Percentiles rank a stretch among this genome's conserved stretches.
Evolutionary conservation across 768 basidiomycete species (phyloP).

Genomic region (Agaricus subrufescens): DNA sequence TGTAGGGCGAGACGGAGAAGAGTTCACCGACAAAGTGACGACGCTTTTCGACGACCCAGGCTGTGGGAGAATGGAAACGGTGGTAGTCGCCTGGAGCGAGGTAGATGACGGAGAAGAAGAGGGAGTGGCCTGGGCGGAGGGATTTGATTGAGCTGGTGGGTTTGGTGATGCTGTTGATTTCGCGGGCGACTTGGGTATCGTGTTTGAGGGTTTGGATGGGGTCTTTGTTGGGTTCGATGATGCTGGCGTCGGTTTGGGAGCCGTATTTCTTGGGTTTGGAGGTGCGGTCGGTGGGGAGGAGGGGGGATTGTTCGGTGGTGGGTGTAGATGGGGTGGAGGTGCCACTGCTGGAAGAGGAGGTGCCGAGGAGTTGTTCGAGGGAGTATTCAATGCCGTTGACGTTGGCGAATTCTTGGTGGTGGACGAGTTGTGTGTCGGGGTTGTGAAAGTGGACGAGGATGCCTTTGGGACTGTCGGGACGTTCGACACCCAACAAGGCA

Average conservation of each 20-base stretch:
- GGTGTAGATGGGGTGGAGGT: slow-evolving; percentile 6
- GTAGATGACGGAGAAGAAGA: slow-evolving; percentile 95
- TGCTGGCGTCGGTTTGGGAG: slow-evolving; percentile 70
- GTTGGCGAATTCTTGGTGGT: slow-evolving; percentile 89
- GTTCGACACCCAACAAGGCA: slow-evolving; percentile 80
- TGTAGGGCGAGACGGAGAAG: slow-evolving; percentile 94
- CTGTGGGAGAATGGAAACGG: slow-evolving; percentile 91
- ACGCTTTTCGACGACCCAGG: slow-evolving; percentile 96
- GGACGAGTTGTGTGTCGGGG: slow-evolving; percentile 57
- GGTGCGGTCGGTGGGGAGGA: slow-evolving; percentile 23
- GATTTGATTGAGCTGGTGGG: slow-evolving; percentile 36
- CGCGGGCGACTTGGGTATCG: slow-evolving; percentile 65
- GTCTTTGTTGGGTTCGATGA: slow-evolving; percentile 49
- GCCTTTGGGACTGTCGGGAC: slow-evolving; percentile 40
- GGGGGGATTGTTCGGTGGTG: background rate
- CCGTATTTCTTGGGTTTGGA: slow-evolving; percentile 57
- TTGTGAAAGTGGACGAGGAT: slow-evolving; percentile 30
- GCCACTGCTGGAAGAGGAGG: slow-evolving; percentile 17
- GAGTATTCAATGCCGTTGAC: slow-evolving; percentile 97
- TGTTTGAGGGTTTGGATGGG: slow-evolving; percentile 56
- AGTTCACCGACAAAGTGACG: slow-evolving; percentile 95
- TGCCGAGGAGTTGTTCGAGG: slow-evolving; percentile 83
- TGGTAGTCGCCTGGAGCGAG: slow-evolving; percentile 99
- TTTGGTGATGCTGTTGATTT: slow-evolving; percentile 40
- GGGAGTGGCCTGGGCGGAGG: slow-evolving; percentile 70